A percentile compares a stretch with the other conserved stretches of the same genome.
phyloP scores from a whole-genome alignment of 768 basidiomycete species.

The Mycena rosella region DNA sequence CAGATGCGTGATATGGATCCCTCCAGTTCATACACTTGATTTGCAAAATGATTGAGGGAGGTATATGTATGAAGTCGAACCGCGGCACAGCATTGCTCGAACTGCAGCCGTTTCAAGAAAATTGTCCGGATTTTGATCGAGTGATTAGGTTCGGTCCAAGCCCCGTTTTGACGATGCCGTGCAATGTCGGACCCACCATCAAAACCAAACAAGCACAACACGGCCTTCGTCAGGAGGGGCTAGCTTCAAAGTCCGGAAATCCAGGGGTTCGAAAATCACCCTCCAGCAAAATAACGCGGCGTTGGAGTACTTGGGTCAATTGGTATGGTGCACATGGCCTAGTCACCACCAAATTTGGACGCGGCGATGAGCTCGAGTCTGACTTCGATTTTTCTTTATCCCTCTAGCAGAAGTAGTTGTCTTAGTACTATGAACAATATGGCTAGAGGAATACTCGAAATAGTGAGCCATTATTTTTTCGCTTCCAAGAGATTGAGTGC shows the following conservation, averaged over 20 bases:
- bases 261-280: neutral
- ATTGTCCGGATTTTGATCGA: no score
- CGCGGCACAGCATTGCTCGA: constrained; percentile 12
- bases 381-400: no score
- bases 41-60: constrained; percentile 4
- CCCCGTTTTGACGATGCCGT: constrained; percentile 11
- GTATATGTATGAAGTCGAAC: constrained; percentile 10
- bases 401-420: no score
- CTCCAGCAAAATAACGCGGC: neutral
- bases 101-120: constrained; percentile 9
- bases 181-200: neutral
- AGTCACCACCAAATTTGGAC: no score
- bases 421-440: no score
- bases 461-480: no score
- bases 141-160: constrained; percentile 15
- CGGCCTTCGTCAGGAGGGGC: constrained; percentile 19
- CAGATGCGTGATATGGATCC: constrained; percentile 20
- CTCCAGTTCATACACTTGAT: constrained; percentile 9
- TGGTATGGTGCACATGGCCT: no score
- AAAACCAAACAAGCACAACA: constrained; percentile 2
- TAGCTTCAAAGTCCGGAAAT: constrained; percentile 20
- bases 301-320: neutral
- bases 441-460: no score
- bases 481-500: no score
- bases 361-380: no score